Conservation (phyloP, 495 filamentous ascomycete species). For the Emericellopsis terricola region DNA sequence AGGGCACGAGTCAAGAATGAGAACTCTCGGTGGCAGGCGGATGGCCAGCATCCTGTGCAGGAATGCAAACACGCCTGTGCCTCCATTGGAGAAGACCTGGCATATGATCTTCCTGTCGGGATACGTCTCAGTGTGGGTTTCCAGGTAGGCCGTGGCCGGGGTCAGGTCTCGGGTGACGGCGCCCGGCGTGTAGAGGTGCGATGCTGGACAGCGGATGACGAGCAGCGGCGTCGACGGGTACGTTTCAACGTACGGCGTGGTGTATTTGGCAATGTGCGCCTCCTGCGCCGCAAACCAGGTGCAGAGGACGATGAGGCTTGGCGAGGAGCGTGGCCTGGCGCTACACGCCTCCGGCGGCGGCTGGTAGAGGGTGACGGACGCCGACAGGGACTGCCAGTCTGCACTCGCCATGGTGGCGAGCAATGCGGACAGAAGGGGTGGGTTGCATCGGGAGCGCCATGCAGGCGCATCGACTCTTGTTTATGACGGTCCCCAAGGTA, state of each 20-base stretch:
- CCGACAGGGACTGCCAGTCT: background rate
- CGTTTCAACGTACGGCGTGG: constrained; percentile 17
- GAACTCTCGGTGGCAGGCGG: constrained; percentile 14
- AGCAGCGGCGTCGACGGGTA: constrained; percentile 22
- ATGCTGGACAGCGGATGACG: constrained; percentile 16
- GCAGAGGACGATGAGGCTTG: constrained; percentile 23
- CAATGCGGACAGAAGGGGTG: background rate
- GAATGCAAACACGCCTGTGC: constrained; percentile 5
- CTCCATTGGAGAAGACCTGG: constrained; percentile 29
- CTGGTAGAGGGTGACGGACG: constrained; percentile 1
- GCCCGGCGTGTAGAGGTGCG: constrained; percentile 9
- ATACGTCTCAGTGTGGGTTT: background rate
- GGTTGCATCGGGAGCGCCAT: no score
- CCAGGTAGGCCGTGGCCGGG: constrained; percentile 7
- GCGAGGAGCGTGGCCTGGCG: constrained; percentile 2
- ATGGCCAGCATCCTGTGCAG: no score
- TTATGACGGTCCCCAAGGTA: no score
- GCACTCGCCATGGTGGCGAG: background rate
- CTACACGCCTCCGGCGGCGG: background rate
- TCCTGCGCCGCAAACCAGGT: constrained; percentile 28
- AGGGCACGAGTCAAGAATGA: constrained; percentile 23
- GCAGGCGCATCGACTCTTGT: no score
- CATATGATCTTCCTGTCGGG: constrained; percentile 9
- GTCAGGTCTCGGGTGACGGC: constrained; percentile 4
- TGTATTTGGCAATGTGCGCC: constrained; percentile 26